These are phyloP conservation scores for Drosera spatulata DNA, from an alignment of 179 eudicot species.

Conservation along the genomic window DNA sequence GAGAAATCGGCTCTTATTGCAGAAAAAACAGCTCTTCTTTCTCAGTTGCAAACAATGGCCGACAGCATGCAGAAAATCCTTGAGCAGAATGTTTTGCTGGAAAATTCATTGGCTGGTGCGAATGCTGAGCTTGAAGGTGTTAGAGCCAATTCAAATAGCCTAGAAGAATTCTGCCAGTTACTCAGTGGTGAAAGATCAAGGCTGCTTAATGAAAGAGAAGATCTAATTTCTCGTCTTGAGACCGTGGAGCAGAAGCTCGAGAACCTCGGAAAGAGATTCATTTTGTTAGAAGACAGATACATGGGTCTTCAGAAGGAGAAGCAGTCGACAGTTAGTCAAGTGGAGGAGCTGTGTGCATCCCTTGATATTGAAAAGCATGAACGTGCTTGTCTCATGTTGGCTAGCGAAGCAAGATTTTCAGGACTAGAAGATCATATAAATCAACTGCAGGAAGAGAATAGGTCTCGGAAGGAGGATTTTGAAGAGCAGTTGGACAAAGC, in stretches of 20 bases:
- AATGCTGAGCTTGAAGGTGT: conserved; percentile 67
- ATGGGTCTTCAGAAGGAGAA: conserved; percentile 62
- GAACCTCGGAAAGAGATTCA: conserved; percentile 48
- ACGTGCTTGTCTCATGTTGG: conserved; percentile 24
- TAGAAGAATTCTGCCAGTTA: conserved; percentile 64
- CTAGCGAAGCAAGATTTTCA: conserved; percentile 50
- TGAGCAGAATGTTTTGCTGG: conserved; percentile 58
- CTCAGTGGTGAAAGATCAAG: conserved; percentile 55
- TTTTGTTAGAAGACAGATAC: conserved; percentile 56
- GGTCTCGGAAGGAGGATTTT: conserved; percentile 53
- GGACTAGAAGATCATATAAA: conserved; percentile 57
- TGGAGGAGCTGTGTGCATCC: conserved; percentile 47
- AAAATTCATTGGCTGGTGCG: conserved; percentile 61
- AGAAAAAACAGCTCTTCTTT: conserved; percentile 64
- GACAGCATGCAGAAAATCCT: conserved; percentile 73
- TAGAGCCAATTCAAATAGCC: conserved; percentile 67
- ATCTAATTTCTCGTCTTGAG: conserved; percentile 51
- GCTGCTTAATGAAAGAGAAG: conserved; percentile 58
- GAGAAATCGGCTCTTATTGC: conserved; percentile 56
- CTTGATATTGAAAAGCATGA: conserved; percentile 62
- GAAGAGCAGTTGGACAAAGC: conserved; percentile 87
- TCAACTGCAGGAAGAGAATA: conserved; percentile 59
- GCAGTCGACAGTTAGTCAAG: conserved; percentile 34
- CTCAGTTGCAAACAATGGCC: conserved; percentile 65
- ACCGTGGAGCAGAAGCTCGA: conserved; percentile 60